Evolutionary conservation across 1,139 yeast species (phyloP), one percentile per base, ranked within the genome.

Genomic region (Hansenula sp.): DNA sequence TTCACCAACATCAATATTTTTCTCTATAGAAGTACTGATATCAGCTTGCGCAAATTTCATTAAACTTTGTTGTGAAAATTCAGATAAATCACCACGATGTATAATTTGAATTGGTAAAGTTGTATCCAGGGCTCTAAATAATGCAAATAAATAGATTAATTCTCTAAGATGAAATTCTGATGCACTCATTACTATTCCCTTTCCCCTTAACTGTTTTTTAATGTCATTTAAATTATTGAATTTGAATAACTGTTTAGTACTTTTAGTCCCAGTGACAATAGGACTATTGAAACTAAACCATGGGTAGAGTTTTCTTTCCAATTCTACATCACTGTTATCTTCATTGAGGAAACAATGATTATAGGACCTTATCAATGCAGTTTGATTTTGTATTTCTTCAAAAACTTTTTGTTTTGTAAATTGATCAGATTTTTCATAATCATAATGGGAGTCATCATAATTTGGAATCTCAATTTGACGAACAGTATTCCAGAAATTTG

Each of bases 71-170:
- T 54, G 61, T 2, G 65, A 47, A 29, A 55, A 60, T 10, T 48
- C 41, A 3, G 64, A 52, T 39, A 65, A 43, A 34, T 41, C 53
- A 14, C 51, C 51, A 34, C 57, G 55, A 47, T 64, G 64, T 20
- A 71, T 64, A 40, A 71, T 64, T 49, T 66, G 69, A 39, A 67
- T 63, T 2, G 71, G 72, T 31, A 56, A 57, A 29, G 54, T 54
- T 45, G 66, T 69, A 41, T 57, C 56, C 36, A 65, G 55, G 1
- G 67, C 71, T 42, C 74, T 52, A 25, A 69, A 52, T 25, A 66
- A 51, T 21, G 58, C 61, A 29, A 69, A 59, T 21, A 68, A 51
- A 37, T 48, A 56, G 2, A 64, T 57, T 2, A 67, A 55, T 36
- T 66, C 68, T 7, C 56, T 62, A 3, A 62, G 67, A 42, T 66